Evolutionary conservation across 306 rosid genomes (phyloP), one percentile per base, ranked within the genome.

Genomic region (Quercus aquifolioides): DNA sequence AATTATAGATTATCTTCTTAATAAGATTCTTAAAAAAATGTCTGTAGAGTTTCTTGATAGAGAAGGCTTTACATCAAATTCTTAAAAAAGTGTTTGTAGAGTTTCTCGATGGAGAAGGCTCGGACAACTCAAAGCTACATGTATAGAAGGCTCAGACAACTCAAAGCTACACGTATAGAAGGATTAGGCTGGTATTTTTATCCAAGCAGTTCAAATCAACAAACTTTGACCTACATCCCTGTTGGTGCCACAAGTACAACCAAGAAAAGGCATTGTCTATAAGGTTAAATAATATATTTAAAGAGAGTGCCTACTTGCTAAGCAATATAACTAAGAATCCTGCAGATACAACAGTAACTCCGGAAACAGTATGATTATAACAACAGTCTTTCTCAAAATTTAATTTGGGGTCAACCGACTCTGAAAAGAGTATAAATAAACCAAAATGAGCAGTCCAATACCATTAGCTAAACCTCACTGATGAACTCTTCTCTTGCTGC

Each of bases 401-500:
- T n/a, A n/a, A n/a, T n/a, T 46, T 46, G 38, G 14, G 52, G 14
- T 46, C 41, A 35, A 35, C 9, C 8, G 2, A 35, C 8, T 46
- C 6, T 9, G 52, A 9, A 67, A 31, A 18, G 51, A 8, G 25
- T 33, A 46, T 35, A 35, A 35, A 6, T 35, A 12, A 58, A 21
- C 31, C 31, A 21, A 59, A 59, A 59, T 20, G 18, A 23, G 30
- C 1, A 9, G 6, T 28, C 3, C 38, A 15, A 28, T 63, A 28
- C 19, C n/a, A 28, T 15, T 41, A 78, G 64, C 62, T 82, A 74
- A 73, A 31, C 43, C 68, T 38, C n/a, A 74, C 10, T 5, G 57
- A 82, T 19, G 60, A 74, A 74, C 71, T 59, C 38, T 59, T 60
- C 70, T 60, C 56, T 71, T 63, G 74, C 81, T 20, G 60, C 69